Percentiles rank a stretch among this genome's conserved stretches.
These are phyloP conservation scores for Colletotrichum tabaci DNA, from an alignment of 2,329 filamentous ascomycete species.

Conservation along the genomic window DNA sequence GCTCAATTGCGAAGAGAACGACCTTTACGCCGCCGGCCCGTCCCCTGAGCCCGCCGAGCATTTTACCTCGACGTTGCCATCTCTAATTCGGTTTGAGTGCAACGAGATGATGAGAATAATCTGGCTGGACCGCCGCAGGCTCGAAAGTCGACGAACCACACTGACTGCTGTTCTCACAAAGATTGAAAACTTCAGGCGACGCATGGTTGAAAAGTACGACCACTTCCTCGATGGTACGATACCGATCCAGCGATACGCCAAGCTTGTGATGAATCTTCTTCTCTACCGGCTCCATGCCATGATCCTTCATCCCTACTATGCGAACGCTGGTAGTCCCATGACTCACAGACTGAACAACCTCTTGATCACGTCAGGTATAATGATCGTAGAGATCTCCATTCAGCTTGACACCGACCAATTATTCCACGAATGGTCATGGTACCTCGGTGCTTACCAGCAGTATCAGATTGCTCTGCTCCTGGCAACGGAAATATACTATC, in stretches of 20 bases:
- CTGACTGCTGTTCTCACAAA: constrained; percentile 77
- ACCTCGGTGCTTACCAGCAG: constrained; percentile 78
- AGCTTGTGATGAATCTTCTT: constrained; percentile 75
- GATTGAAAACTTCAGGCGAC: constrained; percentile 77
- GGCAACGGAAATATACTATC: constrained; percentile 75
- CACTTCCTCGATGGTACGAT: constrained; percentile 71
- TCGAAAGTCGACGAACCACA: constrained; percentile 73
- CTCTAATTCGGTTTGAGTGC: constrained; percentile 79
- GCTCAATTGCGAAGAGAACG: constrained; percentile 77
- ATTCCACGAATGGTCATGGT: constrained; percentile 78
- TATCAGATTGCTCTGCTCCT: constrained; percentile 80
- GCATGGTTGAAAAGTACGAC: constrained; percentile 77
- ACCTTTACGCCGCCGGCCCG: constrained; percentile 63
- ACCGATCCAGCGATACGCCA: constrained; percentile 75
- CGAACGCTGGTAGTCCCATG: constrained; percentile 60
- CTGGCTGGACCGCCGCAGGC: constrained; percentile 77
- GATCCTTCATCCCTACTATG: constrained; percentile 78
- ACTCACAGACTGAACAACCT: constrained; percentile 75
- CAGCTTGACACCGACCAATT: constrained; percentile 60
- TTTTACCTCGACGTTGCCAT: constrained; percentile 79
- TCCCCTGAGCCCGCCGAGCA: constrained; percentile 62
- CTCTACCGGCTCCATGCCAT: constrained; percentile 76
- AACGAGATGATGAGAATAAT: constrained; percentile 80
- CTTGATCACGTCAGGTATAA: constrained; percentile 72
- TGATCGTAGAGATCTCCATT: constrained; percentile 64